Percentiles rank a stretch among this genome's conserved stretches.
Conservation (phyloP, 1,284 basidiomycete species). For the Bjerkandera adusta region DNA sequence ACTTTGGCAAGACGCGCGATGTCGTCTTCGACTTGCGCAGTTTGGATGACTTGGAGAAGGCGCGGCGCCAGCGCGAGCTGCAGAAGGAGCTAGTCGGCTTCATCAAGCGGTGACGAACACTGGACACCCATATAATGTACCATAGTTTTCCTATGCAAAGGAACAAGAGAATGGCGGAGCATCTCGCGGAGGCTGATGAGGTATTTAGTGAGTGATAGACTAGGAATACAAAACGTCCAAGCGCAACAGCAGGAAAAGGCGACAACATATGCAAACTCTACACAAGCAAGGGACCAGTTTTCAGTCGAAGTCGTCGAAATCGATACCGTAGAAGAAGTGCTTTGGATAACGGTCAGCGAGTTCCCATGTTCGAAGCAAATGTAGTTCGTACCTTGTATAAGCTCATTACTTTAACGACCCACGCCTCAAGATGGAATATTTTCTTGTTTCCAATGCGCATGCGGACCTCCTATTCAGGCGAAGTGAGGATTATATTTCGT, state of each 20-base stretch:
- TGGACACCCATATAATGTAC: too few species aligned
- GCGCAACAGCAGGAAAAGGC: too few species aligned
- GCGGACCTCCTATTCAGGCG: conserved; percentile 71
- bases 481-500: not conserved
- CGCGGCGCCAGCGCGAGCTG: conserved; percentile 78
- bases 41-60: conserved; percentile 82
- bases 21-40: conserved; percentile 91
- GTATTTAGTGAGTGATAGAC: too few species aligned
- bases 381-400: conserved; percentile 57
- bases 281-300: too few species aligned
- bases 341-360: conserved; percentile 17
- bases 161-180: too few species aligned
- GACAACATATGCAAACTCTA: too few species aligned
- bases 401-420: conserved; percentile 86
- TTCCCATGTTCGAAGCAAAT: not conserved
- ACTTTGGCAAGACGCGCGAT: conserved; percentile 98
- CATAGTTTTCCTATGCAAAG: too few species aligned
- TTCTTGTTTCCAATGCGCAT: conserved; percentile 92
- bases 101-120: conserved; percentile 11
- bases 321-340: conserved; percentile 57
- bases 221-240: too few species aligned
- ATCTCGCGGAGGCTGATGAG: too few species aligned
- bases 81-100: conserved; percentile 90
- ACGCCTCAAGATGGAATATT: conserved; percentile 94
- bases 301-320: conserved; percentile 60